phyloP scores from a whole-genome alignment of 2,329 filamentous ascomycete species.

The Fusarium odoratissimum region DNA sequence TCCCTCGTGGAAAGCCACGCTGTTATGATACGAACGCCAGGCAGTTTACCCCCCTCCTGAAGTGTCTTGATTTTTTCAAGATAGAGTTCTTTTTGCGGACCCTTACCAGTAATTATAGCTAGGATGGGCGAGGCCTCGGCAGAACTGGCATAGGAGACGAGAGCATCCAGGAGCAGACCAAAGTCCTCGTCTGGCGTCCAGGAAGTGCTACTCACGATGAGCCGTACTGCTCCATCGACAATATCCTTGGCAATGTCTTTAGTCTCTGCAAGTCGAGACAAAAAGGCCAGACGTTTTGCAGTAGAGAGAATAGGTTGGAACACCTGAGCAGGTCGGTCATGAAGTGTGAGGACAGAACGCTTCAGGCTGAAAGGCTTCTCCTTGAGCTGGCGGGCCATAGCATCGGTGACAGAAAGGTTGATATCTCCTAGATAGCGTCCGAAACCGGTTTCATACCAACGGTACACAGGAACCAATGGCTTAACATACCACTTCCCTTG shows the following conservation, averaged over 20 bases:
- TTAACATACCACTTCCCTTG: constrained; percentile 68
- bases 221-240: constrained; percentile 66
- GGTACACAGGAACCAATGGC: constrained; percentile 81
- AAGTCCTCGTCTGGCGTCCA: constrained; percentile 99
- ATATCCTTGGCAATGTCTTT: constrained; percentile 69
- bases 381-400: constrained; percentile 82
- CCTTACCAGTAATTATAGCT: constrained; percentile 94
- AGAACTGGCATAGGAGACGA: constrained; percentile 75
- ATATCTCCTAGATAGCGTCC: constrained; percentile 74
- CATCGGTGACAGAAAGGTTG: constrained; percentile 89
- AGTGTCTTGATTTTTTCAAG: constrained; percentile 72
- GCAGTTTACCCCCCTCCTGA: constrained; percentile 70
- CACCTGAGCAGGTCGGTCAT: constrained; percentile 86
- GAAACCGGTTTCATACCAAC: constrained; percentile 80
- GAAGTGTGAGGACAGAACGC: constrained; percentile 76
- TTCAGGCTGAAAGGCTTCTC: constrained; percentile 72
- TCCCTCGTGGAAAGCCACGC: constrained; percentile 87
- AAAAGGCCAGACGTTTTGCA: constrained; percentile 66
- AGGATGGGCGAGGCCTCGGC: constrained; percentile 72
- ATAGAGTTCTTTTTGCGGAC: constrained; percentile 84
- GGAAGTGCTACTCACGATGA: constrained; percentile 93
- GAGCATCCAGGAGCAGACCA: constrained; percentile 82
- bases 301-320: constrained; percentile 75
- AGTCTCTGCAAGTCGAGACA: constrained; percentile 74
- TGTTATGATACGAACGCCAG: constrained; percentile 78